phyloP scores from a whole-genome alignment of 306 rosid genomes.

The Glycyrrhiza uralensis region DNA sequence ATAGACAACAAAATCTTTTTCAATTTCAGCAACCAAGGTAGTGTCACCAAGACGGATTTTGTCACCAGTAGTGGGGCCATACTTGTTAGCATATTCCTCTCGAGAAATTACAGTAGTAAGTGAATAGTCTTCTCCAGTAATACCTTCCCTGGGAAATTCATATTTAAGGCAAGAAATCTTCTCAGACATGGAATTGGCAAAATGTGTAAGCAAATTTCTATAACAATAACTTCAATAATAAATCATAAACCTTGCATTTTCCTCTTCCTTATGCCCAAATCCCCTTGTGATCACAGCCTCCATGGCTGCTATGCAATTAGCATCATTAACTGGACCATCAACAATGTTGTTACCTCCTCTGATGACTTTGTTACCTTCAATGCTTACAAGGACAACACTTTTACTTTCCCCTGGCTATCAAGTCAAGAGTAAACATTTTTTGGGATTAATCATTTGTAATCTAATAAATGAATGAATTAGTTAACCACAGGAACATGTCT shows the following conservation, averaged over 20 bases:
- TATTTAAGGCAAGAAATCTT: constrained; percentile 35
- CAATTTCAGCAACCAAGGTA: constrained; percentile 77
- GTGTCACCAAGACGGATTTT: constrained; percentile 95
- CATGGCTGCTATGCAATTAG: constrained; percentile 45
- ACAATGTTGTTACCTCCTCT: constrained; percentile 80
- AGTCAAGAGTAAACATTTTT: constrained; percentile 30
- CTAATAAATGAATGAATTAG: neutral
- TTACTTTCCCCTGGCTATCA: constrained; percentile 82
- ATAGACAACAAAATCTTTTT: constrained; percentile 63
- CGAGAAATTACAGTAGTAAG: constrained; percentile 50
- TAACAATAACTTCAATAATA: constrained; percentile 12
- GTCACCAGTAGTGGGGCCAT: constrained; percentile 90
- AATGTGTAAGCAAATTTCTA: constrained; percentile 12
- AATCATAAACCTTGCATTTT: constrained; percentile 57
- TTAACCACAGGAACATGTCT: neutral
- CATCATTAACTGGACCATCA: constrained; percentile 58
- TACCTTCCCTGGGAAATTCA: constrained; percentile 75
- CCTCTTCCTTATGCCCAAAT: constrained; percentile 54
- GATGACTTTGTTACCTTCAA: constrained; percentile 75
- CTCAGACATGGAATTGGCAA: constrained; percentile 9
- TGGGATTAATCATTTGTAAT: constrained; percentile 21
- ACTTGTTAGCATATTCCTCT: constrained; percentile 77
- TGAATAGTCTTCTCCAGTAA: constrained; percentile 48
- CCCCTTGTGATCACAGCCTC: constrained; percentile 43
- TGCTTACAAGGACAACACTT: constrained; percentile 69